These are phyloP conservation scores for Irpex rosettiformis DNA, from an alignment of 1,284 basidiomycete genomes.

Conservation along the genomic window DNA sequence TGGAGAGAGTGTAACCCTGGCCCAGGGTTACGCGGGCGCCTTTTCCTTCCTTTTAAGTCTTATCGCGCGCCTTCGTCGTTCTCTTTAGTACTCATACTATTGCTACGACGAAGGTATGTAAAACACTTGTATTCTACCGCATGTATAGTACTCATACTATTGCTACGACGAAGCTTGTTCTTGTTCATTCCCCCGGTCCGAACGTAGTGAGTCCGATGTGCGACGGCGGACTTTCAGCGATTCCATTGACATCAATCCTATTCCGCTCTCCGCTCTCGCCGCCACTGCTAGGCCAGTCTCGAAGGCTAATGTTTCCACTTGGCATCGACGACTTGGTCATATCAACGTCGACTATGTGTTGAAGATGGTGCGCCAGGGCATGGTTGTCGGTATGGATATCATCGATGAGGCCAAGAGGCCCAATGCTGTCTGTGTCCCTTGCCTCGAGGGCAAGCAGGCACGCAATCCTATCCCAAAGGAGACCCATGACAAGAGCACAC, in stretches of 20 bases:
- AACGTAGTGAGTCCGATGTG: no score
- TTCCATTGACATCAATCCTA: no score
- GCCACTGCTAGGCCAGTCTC: conserved; percentile 5
- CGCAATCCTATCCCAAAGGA: conserved; percentile 12
- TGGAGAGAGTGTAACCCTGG: no score
- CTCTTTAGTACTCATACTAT: no score
- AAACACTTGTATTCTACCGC: background rate
- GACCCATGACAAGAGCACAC: conserved; percentile 2
- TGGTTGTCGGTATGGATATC: conserved; percentile 17
- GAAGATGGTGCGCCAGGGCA: conserved; percentile 11
- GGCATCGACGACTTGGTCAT: conserved; percentile 27
- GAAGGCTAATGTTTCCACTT: conserved; percentile 17
- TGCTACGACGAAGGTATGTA: background rate
- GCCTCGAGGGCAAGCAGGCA: conserved; percentile 17
- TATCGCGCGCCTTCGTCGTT: no score
- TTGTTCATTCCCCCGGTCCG: no score
- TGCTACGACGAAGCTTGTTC: background rate
- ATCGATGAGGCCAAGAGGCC: background rate
- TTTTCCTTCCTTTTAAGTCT: background rate
- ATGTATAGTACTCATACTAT: background rate
- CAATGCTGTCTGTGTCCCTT: conserved; percentile 12
- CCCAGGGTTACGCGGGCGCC: no score
- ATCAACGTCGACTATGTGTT: conserved; percentile 14
- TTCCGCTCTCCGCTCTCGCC: background rate
- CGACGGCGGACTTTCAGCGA: no score